A percentile compares a stretch with the other conserved stretches of the same genome.
These are phyloP conservation scores for Penicillium sp. DNA, from an alignment of 2,329 filamentous ascomycete species.

Conservation along the genomic window DNA sequence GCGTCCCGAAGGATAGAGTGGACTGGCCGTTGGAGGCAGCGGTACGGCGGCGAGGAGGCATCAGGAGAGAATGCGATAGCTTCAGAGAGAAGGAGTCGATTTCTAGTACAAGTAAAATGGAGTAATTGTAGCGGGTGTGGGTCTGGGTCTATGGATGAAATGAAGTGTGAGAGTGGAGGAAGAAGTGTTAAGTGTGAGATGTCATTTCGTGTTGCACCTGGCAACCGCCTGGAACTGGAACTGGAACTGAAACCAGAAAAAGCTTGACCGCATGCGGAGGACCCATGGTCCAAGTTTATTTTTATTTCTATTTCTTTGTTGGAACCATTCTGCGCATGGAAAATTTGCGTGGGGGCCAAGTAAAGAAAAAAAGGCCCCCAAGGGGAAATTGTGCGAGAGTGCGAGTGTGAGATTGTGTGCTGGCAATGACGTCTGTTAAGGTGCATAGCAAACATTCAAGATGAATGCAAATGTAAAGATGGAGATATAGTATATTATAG, in stretches of 20 bases:
- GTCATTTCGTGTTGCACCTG: conserved; percentile 13
- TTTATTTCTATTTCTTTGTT: background rate
- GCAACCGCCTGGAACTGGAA: conserved; percentile 20
- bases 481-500: background rate
- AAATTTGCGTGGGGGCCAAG: background rate
- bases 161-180: background rate
- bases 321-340: background rate
- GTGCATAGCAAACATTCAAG: too few species aligned
- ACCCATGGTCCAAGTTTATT: conserved; percentile 3
- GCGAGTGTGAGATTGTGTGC: background rate
- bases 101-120: too few species aligned
- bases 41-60: conserved; percentile 48
- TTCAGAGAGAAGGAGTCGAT: background rate
- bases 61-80: too few species aligned
- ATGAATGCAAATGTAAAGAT: too few species aligned
- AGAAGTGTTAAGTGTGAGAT: background rate
- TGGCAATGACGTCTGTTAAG: background rate
- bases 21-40: conserved; percentile 53
- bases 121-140: too few species aligned
- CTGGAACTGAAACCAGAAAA: background rate
- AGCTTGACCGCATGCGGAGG: conserved; percentile 2
- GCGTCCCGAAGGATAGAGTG: conserved; percentile 66
- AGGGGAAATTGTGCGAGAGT: background rate
- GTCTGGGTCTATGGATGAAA: too few species aligned
- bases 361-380: background rate